Evolutionary conservation across 805 yeast genomes (phyloP).

Genomic region (Wickerhamomyces canadensis): DNA sequence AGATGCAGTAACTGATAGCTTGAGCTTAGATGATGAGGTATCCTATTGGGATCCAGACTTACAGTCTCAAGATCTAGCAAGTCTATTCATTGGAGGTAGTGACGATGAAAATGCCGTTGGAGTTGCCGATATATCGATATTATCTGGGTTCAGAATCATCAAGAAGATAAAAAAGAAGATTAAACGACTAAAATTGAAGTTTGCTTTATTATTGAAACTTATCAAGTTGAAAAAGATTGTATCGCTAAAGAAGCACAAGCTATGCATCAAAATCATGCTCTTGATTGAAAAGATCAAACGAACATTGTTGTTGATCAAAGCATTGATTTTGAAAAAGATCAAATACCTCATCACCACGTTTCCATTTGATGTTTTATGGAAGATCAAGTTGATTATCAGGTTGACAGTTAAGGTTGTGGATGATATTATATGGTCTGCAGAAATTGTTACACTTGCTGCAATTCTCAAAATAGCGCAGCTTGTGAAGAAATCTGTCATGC

Average conservation of each 20-base stretch:
- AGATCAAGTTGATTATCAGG: conserved; percentile 12
- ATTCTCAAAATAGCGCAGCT: conserved; percentile 10
- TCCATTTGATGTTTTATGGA: conserved; percentile 17
- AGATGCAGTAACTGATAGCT: too few species aligned
- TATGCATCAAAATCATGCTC: conserved; percentile 15
- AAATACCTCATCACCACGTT: conserved; percentile 10
- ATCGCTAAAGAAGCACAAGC: conserved; percentile 8
- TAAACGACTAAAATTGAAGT: conserved; percentile 10
- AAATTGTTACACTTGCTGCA: conserved; percentile 12
- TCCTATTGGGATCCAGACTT: too few species aligned
- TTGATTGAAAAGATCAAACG: conserved; percentile 19
- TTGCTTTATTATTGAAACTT: conserved; percentile 12
- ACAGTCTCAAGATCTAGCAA: too few species aligned
- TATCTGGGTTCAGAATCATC: conserved; percentile 4
- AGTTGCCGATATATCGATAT: background rate
- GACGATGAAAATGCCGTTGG: too few species aligned
- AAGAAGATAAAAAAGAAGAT: conserved; percentile 11
- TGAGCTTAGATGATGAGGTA: too few species aligned
- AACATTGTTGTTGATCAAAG: conserved; percentile 10
- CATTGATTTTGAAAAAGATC: conserved; percentile 13
- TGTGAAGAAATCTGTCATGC: conserved; percentile 9
- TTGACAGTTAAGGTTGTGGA: conserved; percentile 14
- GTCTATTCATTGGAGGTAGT: too few species aligned
- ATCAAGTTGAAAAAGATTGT: conserved; percentile 17
- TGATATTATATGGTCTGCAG: conserved; percentile 17